phyloP scores from a whole-genome alignment of 441 rosid species.

The Jatropha podagrica region DNA sequence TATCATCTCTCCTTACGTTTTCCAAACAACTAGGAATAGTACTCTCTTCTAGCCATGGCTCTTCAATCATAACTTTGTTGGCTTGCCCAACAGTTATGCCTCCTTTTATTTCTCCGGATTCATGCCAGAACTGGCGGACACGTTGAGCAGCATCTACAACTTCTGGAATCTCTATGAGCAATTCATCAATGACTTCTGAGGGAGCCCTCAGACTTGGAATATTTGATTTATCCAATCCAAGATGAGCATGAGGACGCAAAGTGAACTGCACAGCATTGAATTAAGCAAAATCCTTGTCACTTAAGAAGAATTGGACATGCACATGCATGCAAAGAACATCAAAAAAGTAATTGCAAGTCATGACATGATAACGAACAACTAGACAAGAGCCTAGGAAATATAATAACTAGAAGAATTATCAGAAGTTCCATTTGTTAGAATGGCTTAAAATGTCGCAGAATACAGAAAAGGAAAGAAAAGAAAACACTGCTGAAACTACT shows the following conservation, averaged over 20 bases:
- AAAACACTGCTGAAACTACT: neutral
- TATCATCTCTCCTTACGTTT: slow-evolving; percentile 68
- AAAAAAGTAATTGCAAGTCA: neutral
- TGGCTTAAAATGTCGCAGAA: neutral
- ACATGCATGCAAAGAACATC: neutral
- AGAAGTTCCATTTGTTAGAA: neutral
- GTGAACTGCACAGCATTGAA: slow-evolving; percentile 54
- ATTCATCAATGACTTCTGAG: slow-evolving; percentile 52
- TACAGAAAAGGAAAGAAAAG: neutral
- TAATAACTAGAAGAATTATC: neutral
- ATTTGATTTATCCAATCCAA: slow-evolving; percentile 73
- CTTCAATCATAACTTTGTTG: slow-evolving; percentile 49
- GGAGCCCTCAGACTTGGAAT: slow-evolving; percentile 49
- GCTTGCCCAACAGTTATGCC: slow-evolving; percentile 25
- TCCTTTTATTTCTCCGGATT: slow-evolving; percentile 27
- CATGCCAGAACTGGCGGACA: slow-evolving; percentile 55
- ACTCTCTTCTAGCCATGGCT: slow-evolving; percentile 73
- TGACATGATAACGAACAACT: neutral
- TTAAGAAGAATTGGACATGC: neutral
- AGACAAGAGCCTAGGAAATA: neutral
- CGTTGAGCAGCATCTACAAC: slow-evolving; percentile 59
- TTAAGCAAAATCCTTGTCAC: neutral
- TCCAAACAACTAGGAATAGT: slow-evolving; percentile 71
- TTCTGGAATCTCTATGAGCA: slow-evolving; percentile 73
- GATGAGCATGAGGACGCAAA: slow-evolving; percentile 81